phyloP scores from a whole-genome alignment of 129 eudicot genomes.

The Deinandra increscens region DNA sequence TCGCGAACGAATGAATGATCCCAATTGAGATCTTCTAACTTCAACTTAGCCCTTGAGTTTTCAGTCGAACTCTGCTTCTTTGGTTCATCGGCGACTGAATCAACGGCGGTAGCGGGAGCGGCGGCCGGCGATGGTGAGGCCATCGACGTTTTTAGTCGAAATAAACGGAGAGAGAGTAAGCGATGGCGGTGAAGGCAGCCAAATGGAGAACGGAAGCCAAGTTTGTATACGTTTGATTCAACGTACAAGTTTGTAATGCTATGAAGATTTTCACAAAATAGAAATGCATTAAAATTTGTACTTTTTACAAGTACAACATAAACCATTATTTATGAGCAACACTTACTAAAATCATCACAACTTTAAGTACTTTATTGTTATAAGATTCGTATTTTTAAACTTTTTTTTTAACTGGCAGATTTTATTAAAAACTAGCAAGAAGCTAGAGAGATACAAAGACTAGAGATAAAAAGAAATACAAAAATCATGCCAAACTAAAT shows the following conservation, averaged over 20 bases:
- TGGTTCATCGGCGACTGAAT: slow-evolving; percentile 41
- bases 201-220: slow-evolving; percentile 27
- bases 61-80: slow-evolving; percentile 36
- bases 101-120: slow-evolving; percentile 26
- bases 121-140: slow-evolving; percentile 27
- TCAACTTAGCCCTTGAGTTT: slow-evolving; percentile 40
- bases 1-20: slow-evolving; percentile 88
- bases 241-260: slow-evolving; percentile 10
- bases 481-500: no score
- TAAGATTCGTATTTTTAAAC: no score
- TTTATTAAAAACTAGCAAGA: no score
- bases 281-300: no score
- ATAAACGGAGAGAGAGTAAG: slow-evolving; percentile 6
- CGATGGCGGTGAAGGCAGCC: slow-evolving; percentile 26
- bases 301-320: no score
- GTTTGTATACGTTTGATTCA: slow-evolving; percentile 8
- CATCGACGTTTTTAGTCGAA: slow-evolving; percentile 29
- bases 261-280: not conserved
- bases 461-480: no score
- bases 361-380: no score
- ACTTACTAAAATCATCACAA: no score
- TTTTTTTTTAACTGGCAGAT: no score
- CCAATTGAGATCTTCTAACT: slow-evolving; percentile 83
- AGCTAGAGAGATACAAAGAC: no score
- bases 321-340: no score